Base-by-base conservation (phyloP, 1,284 basidiomycete species). In the Coniferiporia sulphurascens region DNA sequence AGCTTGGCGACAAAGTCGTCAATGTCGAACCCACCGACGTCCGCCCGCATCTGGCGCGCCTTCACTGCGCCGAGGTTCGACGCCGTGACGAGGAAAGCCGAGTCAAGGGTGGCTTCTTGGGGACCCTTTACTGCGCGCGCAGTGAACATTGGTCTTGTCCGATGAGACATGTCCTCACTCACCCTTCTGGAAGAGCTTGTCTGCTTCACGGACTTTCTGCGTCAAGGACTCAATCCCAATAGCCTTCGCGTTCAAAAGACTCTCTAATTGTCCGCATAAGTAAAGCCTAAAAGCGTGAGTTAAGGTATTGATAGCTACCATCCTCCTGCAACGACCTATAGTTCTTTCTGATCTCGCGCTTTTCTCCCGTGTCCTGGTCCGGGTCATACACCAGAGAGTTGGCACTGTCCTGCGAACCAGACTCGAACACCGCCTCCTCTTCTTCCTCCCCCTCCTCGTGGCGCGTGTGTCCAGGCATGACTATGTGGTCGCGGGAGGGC, bases 11-110 rank as follows among this genome's bases (percentile, higher is more conserved):
- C 76, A 65, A 92, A 93, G 61, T 94, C 91, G 62, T 93, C 91
- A 36, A 88, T 76, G 68, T 95, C 93, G 68, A 95, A 94, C 15
- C 84, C 84, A 52, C 89, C 87, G 0, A 82, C 82, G 56, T 89
- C 90, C 0, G 90, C 85, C 70, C 90, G 91, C 82, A 94, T 85
- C n/a, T 86, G 84, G 43, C 89, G 86, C 12, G 91, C 91, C 70
- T 93, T 91, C 65, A 86, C 83, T 1, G 88, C 86, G 58, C 85
- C 79, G 67, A 87, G 79, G 59, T 79, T 83, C 4, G 90, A 88
- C 17, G 86, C 83, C 67, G 80, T 80, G 0, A 89, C 70, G 7
- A 92, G 80, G 48, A 91, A 77, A n/a, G 78, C 76, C 0, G 91
- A 90, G 70, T 93, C 90, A 5, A 92, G 78, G 0, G 87, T 88